Evolutionary conservation across 2,329 filamentous ascomycete species (phyloP), one percentile per base, ranked within the genome.

Genomic region (Alternaria tenuissima): DNA sequence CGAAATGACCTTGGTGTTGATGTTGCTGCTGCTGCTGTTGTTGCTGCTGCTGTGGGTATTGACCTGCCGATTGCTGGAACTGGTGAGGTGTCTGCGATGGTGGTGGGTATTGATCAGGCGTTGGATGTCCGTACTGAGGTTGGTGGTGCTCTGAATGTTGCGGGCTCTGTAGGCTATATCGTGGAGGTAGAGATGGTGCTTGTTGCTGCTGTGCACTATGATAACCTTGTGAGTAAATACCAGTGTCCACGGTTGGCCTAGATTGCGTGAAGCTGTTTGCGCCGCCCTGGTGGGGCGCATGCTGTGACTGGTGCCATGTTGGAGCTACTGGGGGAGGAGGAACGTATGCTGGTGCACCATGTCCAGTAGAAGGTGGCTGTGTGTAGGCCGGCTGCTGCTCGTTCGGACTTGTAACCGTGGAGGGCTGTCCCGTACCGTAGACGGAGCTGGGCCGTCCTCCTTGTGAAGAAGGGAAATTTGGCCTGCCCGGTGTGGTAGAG

Each of bases 261-360:
- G 73, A 71, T 41, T 77, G 76, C 32, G 56, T 74, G 57, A 73
- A 78, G 54, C 72, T 76, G 62, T 72, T 73, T n/a, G 46, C 55
- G 7, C 64, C 70, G 14, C 70, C 66, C 39, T 77, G 75, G n/a
- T 72, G 59, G 9, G 75, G 71, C 11, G 74, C 72, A 64, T 77
- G 74, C 38, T 75, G 71, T n/a, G 70, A 67, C 44, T 78, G 77
- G 43, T 77, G 72, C 77, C 76, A 79, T 38, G 74, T 74, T 28
- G 76, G 73, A 36, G 76, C 64, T 61, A 76, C 75, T 32, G 76
- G 76, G 9, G 76, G 74, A 6, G 76, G 76, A 64, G 76, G 75
- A 2, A 74, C 67, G 52, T 79, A 78, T 77, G 16, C 34, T 16
- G 11, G 12, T 34, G 32, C 12, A 16, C 34, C 16, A 18, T 39